Evolutionary conservation across 2,329 filamentous ascomycete species (phyloP), one percentile per base, ranked within the genome.

Genomic region (Alternaria sp.): DNA sequence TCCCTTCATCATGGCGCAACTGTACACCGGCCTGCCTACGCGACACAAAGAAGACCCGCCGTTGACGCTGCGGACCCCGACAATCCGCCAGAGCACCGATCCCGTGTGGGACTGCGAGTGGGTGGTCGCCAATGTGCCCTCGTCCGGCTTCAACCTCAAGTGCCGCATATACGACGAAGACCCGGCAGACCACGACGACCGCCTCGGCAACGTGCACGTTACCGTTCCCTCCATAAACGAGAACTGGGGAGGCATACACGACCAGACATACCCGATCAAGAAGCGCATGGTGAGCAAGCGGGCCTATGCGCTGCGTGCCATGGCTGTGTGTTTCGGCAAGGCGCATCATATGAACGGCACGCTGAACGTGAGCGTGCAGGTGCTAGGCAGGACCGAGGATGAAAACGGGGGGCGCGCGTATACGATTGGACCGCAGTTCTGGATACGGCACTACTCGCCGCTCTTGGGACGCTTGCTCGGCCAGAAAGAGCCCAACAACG

Each of bases 131-230:
- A 96, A 97, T 70, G 87, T 97, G 2, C 94, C 95, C 0, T 84
- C 89, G 0, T 88, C 87, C 0, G 94, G 94, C 5, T 97, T 97
- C 81, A 87, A 86, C 60, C 85, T 98, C 70, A 97, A 97, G 78
- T 93, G 92, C 65, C 87, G 92, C 57, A 81, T 98, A 18, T 96
- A 94, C 80, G 95, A 98, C 74, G 95, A 98, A 78, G 95, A 98
- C 80, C 89, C 90, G 33, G 88, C 90, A 2, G 92, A 97, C 77
- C 88, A 91, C 68, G 92, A 98, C 75, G 95, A 98, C 80, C 87
- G 93, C 25, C 85, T 98, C 20, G 95, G 95, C 11, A 96, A 96
- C 74, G 92, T 93, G 4, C 93, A 93, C 50, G 83, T 97, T 58
- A 81, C 87, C 18, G 88, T 92, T 0, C 81, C 85, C 11, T 76